These are phyloP conservation scores for Saitozyma sp. DNA, from an alignment of 768 basidiomycete genomes.

Conservation along the genomic window DNA sequence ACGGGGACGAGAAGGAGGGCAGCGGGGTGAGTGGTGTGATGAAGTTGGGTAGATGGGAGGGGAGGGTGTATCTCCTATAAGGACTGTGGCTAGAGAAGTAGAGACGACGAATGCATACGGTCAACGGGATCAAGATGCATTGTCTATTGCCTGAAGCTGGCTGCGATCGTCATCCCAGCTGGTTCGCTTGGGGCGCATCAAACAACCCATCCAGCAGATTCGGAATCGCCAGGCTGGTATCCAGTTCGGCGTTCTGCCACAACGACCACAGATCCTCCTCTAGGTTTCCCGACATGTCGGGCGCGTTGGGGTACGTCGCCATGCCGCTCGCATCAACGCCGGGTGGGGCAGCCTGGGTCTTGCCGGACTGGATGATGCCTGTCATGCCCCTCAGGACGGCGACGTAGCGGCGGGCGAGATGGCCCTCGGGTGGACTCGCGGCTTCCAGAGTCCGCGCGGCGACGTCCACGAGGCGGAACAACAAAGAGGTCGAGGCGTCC, in stretches of 20 bases:
- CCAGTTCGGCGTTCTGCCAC: conserved; percentile 16
- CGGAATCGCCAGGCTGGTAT: conserved; percentile 14
- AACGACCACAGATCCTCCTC: conserved; percentile 14
- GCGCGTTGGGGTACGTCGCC: neutral
- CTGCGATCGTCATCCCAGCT: no score
- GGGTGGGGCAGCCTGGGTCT: neutral
- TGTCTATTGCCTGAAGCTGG: no score
- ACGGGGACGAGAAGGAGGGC: conserved; percentile 15
- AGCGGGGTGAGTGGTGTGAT: conserved; percentile 12
- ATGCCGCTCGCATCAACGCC: neutral
- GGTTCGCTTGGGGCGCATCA: no score
- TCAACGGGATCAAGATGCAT: no score
- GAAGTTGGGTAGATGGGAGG: conserved; percentile 24
- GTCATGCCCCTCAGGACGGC: conserved; percentile 13
- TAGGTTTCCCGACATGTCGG: no score
- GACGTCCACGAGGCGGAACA: conserved; percentile 18
- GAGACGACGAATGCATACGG: no score
- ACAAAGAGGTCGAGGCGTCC: conserved; percentile 3
- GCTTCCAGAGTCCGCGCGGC: conserved; percentile 7
- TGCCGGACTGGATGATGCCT: conserved; percentile 2
- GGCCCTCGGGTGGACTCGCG: conserved; percentile 7
- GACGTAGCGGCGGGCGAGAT: conserved; percentile 12
- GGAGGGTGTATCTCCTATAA: conserved; percentile 26
- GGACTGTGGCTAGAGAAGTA: no score
- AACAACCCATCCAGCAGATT: neutral